Evolutionary conservation across 2,329 filamentous ascomycete genomes (phyloP).

Genomic region (Aspergillus ochraceus): DNA sequence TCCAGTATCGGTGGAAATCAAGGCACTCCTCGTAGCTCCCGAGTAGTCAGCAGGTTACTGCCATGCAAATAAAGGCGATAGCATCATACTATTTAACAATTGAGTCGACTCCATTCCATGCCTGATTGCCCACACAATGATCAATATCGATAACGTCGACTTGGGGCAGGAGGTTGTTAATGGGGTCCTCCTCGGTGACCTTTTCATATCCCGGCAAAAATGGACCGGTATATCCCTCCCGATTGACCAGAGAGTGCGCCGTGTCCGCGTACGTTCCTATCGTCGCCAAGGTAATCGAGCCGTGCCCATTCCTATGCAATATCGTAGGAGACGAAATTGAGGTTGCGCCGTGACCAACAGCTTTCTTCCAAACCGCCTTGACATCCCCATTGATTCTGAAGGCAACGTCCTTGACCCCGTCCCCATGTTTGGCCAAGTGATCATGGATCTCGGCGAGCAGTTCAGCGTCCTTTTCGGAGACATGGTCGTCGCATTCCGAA

Average conservation of each 20-base stretch:
- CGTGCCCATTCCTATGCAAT: slow-evolving; percentile 52
- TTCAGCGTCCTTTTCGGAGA: not conserved
- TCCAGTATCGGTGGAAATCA: slow-evolving; percentile 93
- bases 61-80: not conserved
- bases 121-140: slow-evolving; percentile 93
- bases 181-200: slow-evolving; percentile 46
- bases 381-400: not conserved
- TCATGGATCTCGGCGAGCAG: not conserved
- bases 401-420: not conserved
- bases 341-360: not conserved
- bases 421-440: not conserved
- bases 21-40: slow-evolving; percentile 73
- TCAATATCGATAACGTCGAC: slow-evolving; percentile 76
- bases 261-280: slow-evolving; percentile 88
- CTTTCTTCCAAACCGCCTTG: not conserved
- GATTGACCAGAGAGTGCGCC: slow-evolving; percentile 79
- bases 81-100: slow-evolving; percentile 52
- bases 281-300: slow-evolving; percentile 67
- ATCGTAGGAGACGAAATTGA: slow-evolving; percentile 19
- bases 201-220: slow-evolving; percentile 77
- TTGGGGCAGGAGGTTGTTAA: slow-evolving; percentile 53
- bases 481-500: not conserved
- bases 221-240: slow-evolving; percentile 64
- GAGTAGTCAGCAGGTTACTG: not conserved
- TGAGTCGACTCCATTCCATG: slow-evolving; percentile 76